phyloP scores from a whole-genome alignment of 768 basidiomycete genomes.

The Suillus cothurnatus region DNA sequence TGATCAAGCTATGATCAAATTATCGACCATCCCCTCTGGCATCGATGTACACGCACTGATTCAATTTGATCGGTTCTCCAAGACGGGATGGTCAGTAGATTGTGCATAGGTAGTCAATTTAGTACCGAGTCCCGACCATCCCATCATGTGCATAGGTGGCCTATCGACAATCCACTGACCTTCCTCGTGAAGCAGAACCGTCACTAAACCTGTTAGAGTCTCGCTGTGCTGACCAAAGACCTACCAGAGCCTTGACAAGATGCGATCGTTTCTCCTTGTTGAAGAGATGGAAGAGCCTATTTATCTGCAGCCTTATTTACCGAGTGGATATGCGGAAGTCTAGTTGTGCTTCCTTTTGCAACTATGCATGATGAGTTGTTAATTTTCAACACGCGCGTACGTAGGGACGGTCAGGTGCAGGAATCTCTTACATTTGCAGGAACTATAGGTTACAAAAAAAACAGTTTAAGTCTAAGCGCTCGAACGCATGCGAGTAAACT shows the following conservation, averaged over 20 bases:
- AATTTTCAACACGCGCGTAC: no score
- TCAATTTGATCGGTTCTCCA: no score
- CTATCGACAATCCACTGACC: no score
- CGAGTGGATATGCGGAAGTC: neutral
- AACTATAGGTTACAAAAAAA: conserved; percentile 1
- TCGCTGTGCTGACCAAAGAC: conserved; percentile 27
- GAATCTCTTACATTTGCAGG: neutral
- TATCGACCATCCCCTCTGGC: no score
- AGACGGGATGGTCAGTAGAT: no score
- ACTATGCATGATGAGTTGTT: no score
- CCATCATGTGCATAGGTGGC: no score
- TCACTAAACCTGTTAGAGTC: conserved; percentile 26
- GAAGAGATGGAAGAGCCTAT: conserved; percentile 45
- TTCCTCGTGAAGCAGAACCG: neutral
- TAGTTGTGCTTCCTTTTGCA: neutral
- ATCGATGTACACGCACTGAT: no score
- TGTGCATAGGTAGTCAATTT: no score
- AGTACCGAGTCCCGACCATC: neutral
- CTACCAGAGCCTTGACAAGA: conserved; percentile 28
- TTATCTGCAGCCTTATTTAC: neutral
- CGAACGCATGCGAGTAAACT: neutral
- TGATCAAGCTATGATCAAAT: no score
- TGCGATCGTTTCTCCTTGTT: conserved; percentile 26
- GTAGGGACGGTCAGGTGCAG: neutral
- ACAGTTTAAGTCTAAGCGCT: neutral